Conservation (phyloP, 2,329 filamentous ascomycete species). For the Ophiostoma pallidulum region DNA sequence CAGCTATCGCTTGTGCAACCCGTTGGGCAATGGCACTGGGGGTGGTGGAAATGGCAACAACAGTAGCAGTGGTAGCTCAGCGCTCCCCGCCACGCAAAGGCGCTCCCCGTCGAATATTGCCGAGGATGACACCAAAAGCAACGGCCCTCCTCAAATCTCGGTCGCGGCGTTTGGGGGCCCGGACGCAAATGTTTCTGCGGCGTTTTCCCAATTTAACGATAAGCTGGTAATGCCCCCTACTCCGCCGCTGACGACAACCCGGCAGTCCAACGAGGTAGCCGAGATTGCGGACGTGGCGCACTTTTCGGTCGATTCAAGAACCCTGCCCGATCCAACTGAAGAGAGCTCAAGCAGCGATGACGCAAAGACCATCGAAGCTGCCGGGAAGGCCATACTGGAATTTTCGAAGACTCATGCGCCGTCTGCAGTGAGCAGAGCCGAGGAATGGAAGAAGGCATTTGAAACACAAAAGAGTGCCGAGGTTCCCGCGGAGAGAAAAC, state of each 20-base stretch:
- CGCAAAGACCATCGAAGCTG: too few relatives aligned
- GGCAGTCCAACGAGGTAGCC: background rate
- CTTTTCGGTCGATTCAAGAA: background rate
- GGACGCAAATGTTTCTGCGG: background rate
- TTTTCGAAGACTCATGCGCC: background rate
- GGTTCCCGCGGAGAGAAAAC: too few relatives aligned
- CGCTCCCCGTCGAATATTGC: background rate
- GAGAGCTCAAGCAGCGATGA: too few relatives aligned
- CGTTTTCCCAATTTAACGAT: background rate
- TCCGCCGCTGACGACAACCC: slow-evolving; percentile 3
- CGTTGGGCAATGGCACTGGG: slow-evolving; percentile 24
- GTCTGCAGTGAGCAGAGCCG: background rate
- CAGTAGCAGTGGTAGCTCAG: background rate
- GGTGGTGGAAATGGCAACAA: slow-evolving; percentile 6
- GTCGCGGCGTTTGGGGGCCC: background rate
- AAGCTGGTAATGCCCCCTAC: slow-evolving; percentile 9
- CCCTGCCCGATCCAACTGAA: background rate
- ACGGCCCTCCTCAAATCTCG: background rate
- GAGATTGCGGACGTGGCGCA: background rate
- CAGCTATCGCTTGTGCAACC: slow-evolving; percentile 44
- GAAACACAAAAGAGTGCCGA: too few relatives aligned
- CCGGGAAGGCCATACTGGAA: too few relatives aligned
- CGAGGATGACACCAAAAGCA: background rate
- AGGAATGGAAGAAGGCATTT: background rate
- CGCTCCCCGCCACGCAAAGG: background rate